phyloP scores from a whole-genome alignment of 2,329 filamentous ascomycete genomes.

The Gliomastix tumulicola region DNA sequence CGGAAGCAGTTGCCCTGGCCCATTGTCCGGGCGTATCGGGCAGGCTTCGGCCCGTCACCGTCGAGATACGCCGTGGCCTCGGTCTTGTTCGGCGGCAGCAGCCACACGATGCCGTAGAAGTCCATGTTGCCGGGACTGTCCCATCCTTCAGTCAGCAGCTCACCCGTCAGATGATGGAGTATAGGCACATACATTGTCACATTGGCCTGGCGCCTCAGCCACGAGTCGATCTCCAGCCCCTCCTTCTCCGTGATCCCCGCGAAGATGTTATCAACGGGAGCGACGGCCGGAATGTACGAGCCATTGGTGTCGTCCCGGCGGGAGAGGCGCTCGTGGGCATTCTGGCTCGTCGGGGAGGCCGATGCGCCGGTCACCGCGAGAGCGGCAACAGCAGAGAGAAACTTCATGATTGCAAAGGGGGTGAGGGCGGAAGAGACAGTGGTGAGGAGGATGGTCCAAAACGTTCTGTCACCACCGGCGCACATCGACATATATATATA shows the following conservation, averaged over 20 bases:
- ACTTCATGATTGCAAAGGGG: no score
- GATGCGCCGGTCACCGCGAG: no score
- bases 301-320: no score
- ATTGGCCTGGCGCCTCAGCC: slow-evolving; percentile 1
- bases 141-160: no score
- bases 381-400: no score
- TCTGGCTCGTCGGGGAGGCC: no score
- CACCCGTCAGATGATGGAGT: no score
- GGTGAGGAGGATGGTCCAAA: no score
- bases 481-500: no score
- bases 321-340: no score
- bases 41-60: slow-evolving; percentile 1
- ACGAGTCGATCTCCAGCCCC: neutral
- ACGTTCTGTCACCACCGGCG: no score
- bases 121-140: slow-evolving; percentile 1
- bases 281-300: slow-evolving; percentile 1
- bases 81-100: slow-evolving; percentile 5
- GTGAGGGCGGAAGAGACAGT: no score
- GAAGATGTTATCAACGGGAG: slow-evolving; percentile 1
- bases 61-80: slow-evolving; percentile 5
- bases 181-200: neutral
- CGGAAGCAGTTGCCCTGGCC: neutral
- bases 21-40: slow-evolving; percentile 2
- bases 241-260: neutral
- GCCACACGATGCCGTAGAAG: slow-evolving; percentile 1